Evolutionary conservation across 192 early-diverging fungal genomes (phyloP).

Genomic region (Gryganskiella cystojenkinii): DNA sequence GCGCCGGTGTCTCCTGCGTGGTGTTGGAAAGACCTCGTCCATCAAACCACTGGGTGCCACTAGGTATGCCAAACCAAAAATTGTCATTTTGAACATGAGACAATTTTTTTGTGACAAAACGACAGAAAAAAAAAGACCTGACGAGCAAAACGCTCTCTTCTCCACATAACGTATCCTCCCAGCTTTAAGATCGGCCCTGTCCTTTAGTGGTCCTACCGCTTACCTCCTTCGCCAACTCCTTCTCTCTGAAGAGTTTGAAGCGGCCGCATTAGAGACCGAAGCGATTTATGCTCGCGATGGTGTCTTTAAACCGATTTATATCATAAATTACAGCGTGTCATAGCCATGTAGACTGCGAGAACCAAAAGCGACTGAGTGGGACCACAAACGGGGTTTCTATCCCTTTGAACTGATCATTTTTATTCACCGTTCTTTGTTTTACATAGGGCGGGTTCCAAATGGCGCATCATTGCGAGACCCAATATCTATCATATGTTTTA

Average conservation of each 20-base stretch:
- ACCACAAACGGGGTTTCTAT: no score
- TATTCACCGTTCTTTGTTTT: not conserved
- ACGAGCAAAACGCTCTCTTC: not conserved
- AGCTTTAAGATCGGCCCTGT: conserved; percentile 2
- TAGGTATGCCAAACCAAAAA: no score
- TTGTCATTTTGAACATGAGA: no score
- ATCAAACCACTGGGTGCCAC: conserved; percentile 9
- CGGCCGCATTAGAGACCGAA: no score
- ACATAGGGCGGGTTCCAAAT: not conserved
- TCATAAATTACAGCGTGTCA: not conserved
- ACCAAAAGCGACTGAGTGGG: no score
- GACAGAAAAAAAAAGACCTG: no score
- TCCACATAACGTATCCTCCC: not conserved
- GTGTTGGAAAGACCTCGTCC: not conserved
- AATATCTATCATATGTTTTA: not conserved
- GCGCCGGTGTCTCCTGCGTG: not conserved
- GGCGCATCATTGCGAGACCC: not conserved
- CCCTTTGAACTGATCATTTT: no score
- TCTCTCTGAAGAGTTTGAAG: conserved; percentile 2
- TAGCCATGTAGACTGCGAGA: no score
- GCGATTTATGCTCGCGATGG: no score
- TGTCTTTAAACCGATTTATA: not conserved
- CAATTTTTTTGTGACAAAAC: no score
- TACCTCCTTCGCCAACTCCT: not conserved
- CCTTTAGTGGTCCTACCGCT: not conserved